phyloP scores from a whole-genome alignment of 345 rosid species.

The Dipteronia sinensis region DNA sequence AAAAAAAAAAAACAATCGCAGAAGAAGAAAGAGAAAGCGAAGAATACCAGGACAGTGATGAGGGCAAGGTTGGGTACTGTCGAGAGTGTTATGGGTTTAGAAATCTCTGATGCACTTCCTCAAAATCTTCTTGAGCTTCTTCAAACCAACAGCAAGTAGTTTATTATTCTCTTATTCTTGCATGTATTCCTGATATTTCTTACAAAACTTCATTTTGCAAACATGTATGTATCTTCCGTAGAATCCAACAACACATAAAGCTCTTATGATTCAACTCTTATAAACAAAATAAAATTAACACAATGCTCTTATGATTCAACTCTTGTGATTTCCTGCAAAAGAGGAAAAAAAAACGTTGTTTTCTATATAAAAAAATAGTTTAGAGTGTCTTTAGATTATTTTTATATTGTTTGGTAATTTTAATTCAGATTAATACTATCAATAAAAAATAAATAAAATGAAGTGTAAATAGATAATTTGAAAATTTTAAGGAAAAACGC shows the following conservation, averaged over 20 bases:
- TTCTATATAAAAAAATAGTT: too few relatives aligned
- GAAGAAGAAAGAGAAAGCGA: background rate
- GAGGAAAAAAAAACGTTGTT: too few relatives aligned
- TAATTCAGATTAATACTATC: too few relatives aligned
- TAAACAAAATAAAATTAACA: background rate
- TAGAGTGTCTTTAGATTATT: too few relatives aligned
- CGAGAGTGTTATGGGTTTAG: background rate
- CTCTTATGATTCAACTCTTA: background rate
- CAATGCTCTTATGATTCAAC: too few relatives aligned
- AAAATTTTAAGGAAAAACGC: too few relatives aligned
- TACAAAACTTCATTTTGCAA: constrained; percentile 77
- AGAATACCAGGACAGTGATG: constrained; percentile 56
- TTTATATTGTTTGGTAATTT: too few relatives aligned
- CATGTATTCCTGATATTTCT: constrained; percentile 83
- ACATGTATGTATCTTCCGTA: background rate
- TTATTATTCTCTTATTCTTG: constrained; percentile 53
- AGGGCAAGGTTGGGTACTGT: constrained; percentile 44
- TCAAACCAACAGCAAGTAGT: constrained; percentile 80
- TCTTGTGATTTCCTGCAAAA: too few relatives aligned
- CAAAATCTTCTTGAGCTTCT: constrained; percentile 81
- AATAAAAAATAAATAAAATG: too few relatives aligned
- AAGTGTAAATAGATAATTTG: too few relatives aligned
- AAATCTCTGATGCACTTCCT: constrained; percentile 58
- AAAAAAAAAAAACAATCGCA: background rate
- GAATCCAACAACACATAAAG: background rate